These are phyloP conservation scores for Rhododendron kiyosumense DNA, from an alignment of 148 eudicot species.

Conservation along the genomic window DNA sequence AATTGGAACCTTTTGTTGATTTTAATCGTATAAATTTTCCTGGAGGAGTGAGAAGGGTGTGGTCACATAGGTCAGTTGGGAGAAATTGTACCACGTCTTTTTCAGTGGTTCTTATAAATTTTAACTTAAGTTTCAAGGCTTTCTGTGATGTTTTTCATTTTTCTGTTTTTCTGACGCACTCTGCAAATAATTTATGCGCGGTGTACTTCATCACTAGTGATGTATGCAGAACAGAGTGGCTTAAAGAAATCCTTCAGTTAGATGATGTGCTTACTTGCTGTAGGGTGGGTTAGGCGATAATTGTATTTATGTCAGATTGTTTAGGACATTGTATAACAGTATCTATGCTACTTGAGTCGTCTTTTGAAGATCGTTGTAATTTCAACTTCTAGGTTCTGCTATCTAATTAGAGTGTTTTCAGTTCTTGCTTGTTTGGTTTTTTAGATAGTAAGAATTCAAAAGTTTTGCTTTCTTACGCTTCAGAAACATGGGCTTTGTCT, in stretches of 20 bases:
- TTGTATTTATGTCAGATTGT: background rate
- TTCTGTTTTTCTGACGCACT: background rate
- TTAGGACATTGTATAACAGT: background rate
- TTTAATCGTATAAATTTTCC: background rate
- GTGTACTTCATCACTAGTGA: background rate
- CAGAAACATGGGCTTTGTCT: conserved; percentile 1
- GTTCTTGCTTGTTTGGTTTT: background rate
- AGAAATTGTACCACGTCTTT: background rate
- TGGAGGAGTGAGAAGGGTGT: background rate
- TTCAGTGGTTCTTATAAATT: background rate
- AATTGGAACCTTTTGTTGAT: background rate
- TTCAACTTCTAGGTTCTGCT: background rate
- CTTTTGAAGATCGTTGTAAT: background rate
- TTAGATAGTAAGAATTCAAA: background rate
- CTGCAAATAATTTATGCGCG: background rate
- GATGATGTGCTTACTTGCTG: background rate
- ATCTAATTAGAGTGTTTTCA: background rate
- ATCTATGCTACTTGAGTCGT: background rate
- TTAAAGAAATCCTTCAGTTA: background rate
- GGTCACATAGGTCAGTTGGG: background rate
- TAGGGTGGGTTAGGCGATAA: background rate
- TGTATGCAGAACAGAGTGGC: background rate
- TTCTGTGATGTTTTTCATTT: background rate
- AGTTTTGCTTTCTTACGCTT: background rate
- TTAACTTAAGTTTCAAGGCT: background rate